Evolutionary conservation across 2,329 filamentous ascomycete species (phyloP).

Genomic region (Leptographium wingfieldii): DNA sequence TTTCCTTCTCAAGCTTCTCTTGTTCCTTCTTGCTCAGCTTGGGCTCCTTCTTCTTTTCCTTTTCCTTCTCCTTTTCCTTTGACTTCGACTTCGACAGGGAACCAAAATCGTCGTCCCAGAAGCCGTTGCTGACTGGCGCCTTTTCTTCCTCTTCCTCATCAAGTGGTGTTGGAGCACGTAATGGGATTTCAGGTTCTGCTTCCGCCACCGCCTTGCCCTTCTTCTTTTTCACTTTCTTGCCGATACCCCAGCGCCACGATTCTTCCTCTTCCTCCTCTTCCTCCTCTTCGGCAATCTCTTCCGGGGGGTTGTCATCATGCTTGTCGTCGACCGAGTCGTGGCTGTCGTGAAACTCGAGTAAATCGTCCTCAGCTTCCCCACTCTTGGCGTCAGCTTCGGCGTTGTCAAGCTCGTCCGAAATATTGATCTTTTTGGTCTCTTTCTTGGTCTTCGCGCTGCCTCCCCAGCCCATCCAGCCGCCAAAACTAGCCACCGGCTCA

Average conservation of each 20-base stretch:
- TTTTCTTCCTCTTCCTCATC: slow-evolving; percentile 32
- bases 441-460: slow-evolving; percentile 6
- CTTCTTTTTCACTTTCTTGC: slow-evolving; percentile 18
- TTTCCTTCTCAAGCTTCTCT: slow-evolving; percentile 34
- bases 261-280: slow-evolving; percentile 23
- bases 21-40: slow-evolving; percentile 38
- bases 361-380: slow-evolving; percentile 13
- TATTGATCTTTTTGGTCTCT: slow-evolving; percentile 1
- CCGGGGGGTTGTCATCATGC: slow-evolving; percentile 23
- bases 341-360: slow-evolving; percentile 16
- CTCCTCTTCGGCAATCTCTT: slow-evolving; percentile 14
- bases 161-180: slow-evolving; percentile 36
- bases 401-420: slow-evolving; percentile 9
- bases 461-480: slow-evolving; percentile 10
- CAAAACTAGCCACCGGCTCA: background rate
- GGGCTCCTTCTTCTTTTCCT: slow-evolving; percentile 26
- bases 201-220: slow-evolving; percentile 21
- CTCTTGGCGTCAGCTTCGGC: background rate
- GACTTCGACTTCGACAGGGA: slow-evolving; percentile 20
- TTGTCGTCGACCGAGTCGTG: slow-evolving; percentile 26
- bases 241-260: slow-evolving; percentile 17
- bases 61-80: slow-evolving; percentile 25
- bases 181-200: slow-evolving; percentile 28
- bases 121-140: slow-evolving; percentile 20
- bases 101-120: slow-evolving; percentile 24